Evolutionary conservation across 345 rosid genomes (phyloP), one percentile per base, ranked within the genome.

Genomic region (Physaria fendleri): DNA sequence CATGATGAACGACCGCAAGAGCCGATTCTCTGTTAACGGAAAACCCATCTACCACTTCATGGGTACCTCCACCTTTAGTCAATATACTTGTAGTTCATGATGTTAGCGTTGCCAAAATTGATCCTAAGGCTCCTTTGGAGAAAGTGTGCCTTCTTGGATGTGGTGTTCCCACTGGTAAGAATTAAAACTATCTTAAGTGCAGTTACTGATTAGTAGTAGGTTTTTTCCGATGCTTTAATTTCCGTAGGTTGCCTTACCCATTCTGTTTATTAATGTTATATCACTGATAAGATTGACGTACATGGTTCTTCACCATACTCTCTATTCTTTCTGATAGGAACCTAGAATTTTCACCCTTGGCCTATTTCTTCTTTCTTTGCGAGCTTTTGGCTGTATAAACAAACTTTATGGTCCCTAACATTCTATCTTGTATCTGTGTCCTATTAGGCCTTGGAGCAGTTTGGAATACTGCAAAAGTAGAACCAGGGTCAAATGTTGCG

Each of bases 141-240:
- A 94, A 90, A 85, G 97, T 94, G 2, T 87, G 97, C 79, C 99
- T 94, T 66, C 97, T 94, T 76, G 99, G 97, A 3, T 90, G 99
- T 81, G 99, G 99, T 78, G 92, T 94, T 81, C 83, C 99, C 34
- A 94, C 99, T 50, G 99, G 99, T 84, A 77, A 62, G 76, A 8
- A 28, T 24, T 20, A 0, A 50, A 30, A 10, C 4, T 52, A 17
- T 5, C 12, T 40, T n/a, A n/a, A n/a, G n/a, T n/a, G n/a, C n/a
- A n/a, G n/a, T 13, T 16, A 5, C 8, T 35, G 41, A 14, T 38
- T 38, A 10, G 42, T 24, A 23, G 30, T 24, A 47, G 12, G 52
- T 24, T 5, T 46, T 23, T 2, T 1, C 0, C 6, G 6, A 42
- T 42, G 13, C 13, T 21, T 42, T 1, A 1, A 5, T 24, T 21